Evolutionary conservation across 768 basidiomycete genomes (phyloP).

Genomic region (Podaxis sp.): DNA sequence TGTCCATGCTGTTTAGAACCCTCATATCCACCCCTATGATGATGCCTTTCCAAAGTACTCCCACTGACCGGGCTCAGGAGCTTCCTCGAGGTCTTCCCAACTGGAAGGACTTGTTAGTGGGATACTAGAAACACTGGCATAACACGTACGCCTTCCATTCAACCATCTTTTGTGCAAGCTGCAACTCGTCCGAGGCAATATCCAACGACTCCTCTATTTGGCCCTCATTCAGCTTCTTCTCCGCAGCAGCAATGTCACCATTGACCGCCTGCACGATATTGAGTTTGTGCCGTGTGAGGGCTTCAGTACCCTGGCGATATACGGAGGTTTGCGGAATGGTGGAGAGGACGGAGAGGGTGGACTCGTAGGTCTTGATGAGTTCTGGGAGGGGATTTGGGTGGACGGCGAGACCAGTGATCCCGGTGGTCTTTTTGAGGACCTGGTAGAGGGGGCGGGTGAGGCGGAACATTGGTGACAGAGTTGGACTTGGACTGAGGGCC

Average conservation of each 20-base stretch:
- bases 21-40: conserved; percentile 9
- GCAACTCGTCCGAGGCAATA: conserved; percentile 81
- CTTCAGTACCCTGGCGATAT: conserved; percentile 88
- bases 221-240: conserved; percentile 78
- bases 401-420: conserved; percentile 80
- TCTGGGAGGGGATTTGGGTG: conserved; percentile 84
- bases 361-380: conserved; percentile 71
- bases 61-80: conserved; percentile 84
- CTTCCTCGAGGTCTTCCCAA: conserved; percentile 88
- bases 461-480: conserved; percentile 63
- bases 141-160: conserved; percentile 92
- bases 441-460: conserved; percentile 65
- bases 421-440: conserved; percentile 77
- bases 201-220: conserved; percentile 85
- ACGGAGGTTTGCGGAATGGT: conserved; percentile 79
- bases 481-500: conserved; percentile 17
- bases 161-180: conserved; percentile 77
- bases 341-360: conserved; percentile 68
- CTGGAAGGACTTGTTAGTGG: conserved; percentile 36
- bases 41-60: conserved; percentile 66
- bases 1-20: not conserved
- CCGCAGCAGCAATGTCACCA: conserved; percentile 64
- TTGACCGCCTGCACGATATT: conserved; percentile 67
- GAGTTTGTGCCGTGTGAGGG: conserved; percentile 79
- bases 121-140: conserved; percentile 1